These are phyloP conservation scores for Plasmodium relictum DNA, from an alignment of 169 alveolate genomes.

Conservation along the genomic window DNA sequence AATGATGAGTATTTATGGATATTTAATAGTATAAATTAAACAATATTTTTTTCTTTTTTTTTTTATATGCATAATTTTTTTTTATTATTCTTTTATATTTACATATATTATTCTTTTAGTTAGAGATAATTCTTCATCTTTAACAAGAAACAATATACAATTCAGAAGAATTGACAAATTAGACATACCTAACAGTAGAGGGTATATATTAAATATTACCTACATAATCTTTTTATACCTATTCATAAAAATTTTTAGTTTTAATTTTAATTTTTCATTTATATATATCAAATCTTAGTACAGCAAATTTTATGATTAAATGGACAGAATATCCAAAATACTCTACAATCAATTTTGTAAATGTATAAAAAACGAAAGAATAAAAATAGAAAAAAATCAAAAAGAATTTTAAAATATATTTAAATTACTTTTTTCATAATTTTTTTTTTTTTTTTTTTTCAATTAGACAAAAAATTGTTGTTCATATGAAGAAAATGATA, in stretches of 20 bases:
- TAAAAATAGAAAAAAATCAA: not conserved
- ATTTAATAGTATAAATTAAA: slow-evolving; percentile 39
- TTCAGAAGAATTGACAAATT: slow-evolving; percentile 34
- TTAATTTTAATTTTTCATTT: not conserved
- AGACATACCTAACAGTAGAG: slow-evolving; percentile 73
- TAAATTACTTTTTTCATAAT: not conserved
- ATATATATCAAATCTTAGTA: slow-evolving; percentile 13
- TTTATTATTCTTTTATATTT: not conserved
- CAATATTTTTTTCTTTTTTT: not conserved
- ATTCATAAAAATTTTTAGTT: not conserved
- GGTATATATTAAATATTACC: slow-evolving; percentile 13
- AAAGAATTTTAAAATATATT: slow-evolving; percentile 1
- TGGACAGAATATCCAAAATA: slow-evolving; percentile 76
- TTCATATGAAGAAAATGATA: slow-evolving; percentile 37
- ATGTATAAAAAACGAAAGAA: slow-evolving; percentile 2
- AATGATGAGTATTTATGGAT: slow-evolving; percentile 63
- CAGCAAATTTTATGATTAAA: slow-evolving; percentile 55
- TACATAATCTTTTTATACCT: not conserved
- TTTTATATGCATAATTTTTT: not conserved
- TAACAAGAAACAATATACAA: slow-evolving; percentile 66
- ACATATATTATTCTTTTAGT: slow-evolving; percentile 1
- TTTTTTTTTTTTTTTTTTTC: slow-evolving; percentile 1
- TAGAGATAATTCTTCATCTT: slow-evolving; percentile 18
- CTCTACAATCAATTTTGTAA: slow-evolving; percentile 61
- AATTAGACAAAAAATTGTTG: slow-evolving; percentile 46